Base-by-base conservation (phyloP, 345 rosid genomes). In the Brassica nigra region DNA sequence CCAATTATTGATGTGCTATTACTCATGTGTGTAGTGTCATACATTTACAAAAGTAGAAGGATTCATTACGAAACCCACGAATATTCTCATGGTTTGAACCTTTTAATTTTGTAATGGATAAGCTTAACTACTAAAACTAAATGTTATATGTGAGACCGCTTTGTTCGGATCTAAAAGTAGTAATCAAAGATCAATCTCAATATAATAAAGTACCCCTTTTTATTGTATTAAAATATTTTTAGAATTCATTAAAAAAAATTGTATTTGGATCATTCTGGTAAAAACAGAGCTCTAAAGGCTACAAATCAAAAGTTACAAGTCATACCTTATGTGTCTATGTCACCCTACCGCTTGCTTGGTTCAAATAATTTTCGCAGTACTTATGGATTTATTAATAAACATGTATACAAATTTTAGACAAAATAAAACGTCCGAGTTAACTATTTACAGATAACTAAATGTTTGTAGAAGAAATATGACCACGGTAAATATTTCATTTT, bases 101-200 rank as follows among this genome's bases (percentile, higher is more conserved):
- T 29, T 58, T 55, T 44, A 37, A 42, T 20, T 68, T 68, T 74
- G 71, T 69, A 52, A 74, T 68, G 71, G 71, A 68, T 68, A 80
- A 18, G 55, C 36, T 5, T 73, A 58, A 15, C 30, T 49, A 62
- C 10, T 58, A 61, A 30, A 59, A 58, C 12, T 6, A 58, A 1
- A 16, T 18, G 39, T 11, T 71, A 70, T 52, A 52, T 2, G 75
- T 29, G 71, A 52, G 66, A 63, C 75, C 83, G 76, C 75, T 62
- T 74, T 62, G 54, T 69, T 69, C 18, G 79, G 83, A 80, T 80
- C 79, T 62, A 52, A 62, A 33, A 28, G 75, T 74, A 12, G 75
- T 80, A 69, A 68, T 29, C 61, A 69, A 74, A 74, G 59, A 68
- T 68, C 37, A 62, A 62, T 54, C 71, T 49, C 9, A 34, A n/a